phyloP scores from a whole-genome alignment of 768 basidiomycete genomes.

The Rhodosporidiobolus sp. region DNA sequence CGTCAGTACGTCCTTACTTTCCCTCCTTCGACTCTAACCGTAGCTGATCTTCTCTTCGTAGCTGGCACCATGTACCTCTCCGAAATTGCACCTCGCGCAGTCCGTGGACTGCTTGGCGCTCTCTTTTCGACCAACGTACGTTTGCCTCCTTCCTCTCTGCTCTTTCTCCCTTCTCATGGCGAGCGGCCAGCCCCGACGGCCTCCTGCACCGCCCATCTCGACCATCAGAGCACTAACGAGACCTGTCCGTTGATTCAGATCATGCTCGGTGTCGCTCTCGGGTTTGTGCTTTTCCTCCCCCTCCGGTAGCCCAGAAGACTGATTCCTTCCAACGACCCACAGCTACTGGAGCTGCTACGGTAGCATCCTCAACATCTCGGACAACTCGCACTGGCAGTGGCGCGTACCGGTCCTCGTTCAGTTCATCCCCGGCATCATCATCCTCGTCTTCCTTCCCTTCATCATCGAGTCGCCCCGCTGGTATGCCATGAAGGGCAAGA shows the following conservation, averaged over 20 bases:
- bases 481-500: slow-evolving; percentile 61
- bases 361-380: slow-evolving; percentile 1
- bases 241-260: not conserved
- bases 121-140: no score
- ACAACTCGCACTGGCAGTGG: slow-evolving; percentile 60
- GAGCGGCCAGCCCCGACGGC: no score
- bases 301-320: no score
- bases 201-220: no score
- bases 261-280: slow-evolving; percentile 1
- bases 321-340: no score
- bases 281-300: not conserved
- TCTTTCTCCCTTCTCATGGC: no score
- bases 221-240: no score
- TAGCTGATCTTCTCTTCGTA: no score
- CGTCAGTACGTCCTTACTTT: not conserved
- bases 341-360: not conserved
- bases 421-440: slow-evolving; percentile 57
- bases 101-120: not conserved
- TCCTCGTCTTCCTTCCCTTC: slow-evolving; percentile 59
- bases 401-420: slow-evolving; percentile 67
- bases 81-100: not conserved
- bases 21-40: no score
- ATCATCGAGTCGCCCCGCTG: slow-evolving; percentile 66
- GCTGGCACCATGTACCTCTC: not conserved
- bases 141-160: not conserved